Evolutionary conservation across 106 monocot species (phyloP).

Genomic region (Dendrobium catenatum): DNA sequence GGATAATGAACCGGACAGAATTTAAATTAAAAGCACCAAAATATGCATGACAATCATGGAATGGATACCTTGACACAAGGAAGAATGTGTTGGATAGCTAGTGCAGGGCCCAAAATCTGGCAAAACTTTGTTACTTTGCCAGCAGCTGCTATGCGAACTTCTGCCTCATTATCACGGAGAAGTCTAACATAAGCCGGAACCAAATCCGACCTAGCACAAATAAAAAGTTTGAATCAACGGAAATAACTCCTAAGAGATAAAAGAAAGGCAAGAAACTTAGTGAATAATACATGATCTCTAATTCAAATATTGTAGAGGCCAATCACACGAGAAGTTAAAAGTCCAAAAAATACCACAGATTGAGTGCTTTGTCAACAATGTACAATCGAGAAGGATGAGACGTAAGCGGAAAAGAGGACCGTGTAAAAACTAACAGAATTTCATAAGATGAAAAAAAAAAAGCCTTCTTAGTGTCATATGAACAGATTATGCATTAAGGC

Average conservation of each 20-base stretch:
- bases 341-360: too few relatives aligned
- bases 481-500: too few relatives aligned
- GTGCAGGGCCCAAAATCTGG: slow-evolving; percentile 53
- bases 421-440: too few relatives aligned
- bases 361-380: too few relatives aligned
- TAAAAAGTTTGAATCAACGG: neutral
- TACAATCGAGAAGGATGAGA: too few relatives aligned
- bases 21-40: neutral
- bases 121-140: slow-evolving; percentile 76
- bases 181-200: slow-evolving; percentile 75
- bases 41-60: neutral
- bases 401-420: too few relatives aligned
- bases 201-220: slow-evolving; percentile 39
- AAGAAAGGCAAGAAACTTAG: neutral
- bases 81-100: slow-evolving; percentile 63
- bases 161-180: slow-evolving; percentile 76
- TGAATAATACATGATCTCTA: neutral
- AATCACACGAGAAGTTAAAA: too few relatives aligned
- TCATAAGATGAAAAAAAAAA: too few relatives aligned
- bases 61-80: slow-evolving; percentile 64
- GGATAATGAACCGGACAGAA: slow-evolving; percentile 1
- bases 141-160: slow-evolving; percentile 72
- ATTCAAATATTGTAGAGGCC: too few relatives aligned
- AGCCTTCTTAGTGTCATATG: too few relatives aligned
- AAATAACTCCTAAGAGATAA: neutral